Evolutionary conservation across 164 flowering plant genomes (phyloP), one percentile per base, ranked within the genome.

Genomic region (Umbellularia californica): DNA sequence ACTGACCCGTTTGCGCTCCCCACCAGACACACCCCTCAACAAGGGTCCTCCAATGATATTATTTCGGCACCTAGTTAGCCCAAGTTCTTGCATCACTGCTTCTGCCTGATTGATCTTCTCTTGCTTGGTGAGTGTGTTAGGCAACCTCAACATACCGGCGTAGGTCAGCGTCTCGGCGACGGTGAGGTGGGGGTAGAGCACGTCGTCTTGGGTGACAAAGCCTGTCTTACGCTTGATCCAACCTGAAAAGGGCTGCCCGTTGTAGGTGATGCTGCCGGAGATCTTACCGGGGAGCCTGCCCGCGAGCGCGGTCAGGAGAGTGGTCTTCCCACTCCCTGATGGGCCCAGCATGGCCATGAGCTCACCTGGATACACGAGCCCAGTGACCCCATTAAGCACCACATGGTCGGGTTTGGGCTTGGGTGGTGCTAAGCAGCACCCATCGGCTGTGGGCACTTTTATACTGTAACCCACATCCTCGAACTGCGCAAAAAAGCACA

Each of bases 301-400:
- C 1, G 86, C 90, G 0, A 95, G 84, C 14, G 93, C 95, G 0
- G 97, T 88, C 1, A 95, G 80, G 27, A 95, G 89, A 0, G 99
- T 95, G 52, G 99, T 95, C 69, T 95, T 95, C 47, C 98, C 99
- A 62, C 97, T 89, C 2, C 98, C 99, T 0, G 98, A 95, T 0
- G 99, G 97, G 19, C 99, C 99, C 0, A 95, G 84, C 97, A 95
- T 89, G 35, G 99, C 98, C 9, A 95, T 84, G 23, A 93, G 77
- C 82, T 95, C 98, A 0, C 97, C 98, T 0, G 99, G 98, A 13
- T 80, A 78, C 24, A 86, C 97, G 0, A 87, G 60, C 2, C 99
- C 98, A 1, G 82, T 88, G 13, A 90, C 87, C 9, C 92, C 93
- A 64, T 83, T 88, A 70, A 94, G 87, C 2, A 92, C 65, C 13